Conservation (phyloP, 495 filamentous ascomycete species). For the Lichenothelia convexa region DNA sequence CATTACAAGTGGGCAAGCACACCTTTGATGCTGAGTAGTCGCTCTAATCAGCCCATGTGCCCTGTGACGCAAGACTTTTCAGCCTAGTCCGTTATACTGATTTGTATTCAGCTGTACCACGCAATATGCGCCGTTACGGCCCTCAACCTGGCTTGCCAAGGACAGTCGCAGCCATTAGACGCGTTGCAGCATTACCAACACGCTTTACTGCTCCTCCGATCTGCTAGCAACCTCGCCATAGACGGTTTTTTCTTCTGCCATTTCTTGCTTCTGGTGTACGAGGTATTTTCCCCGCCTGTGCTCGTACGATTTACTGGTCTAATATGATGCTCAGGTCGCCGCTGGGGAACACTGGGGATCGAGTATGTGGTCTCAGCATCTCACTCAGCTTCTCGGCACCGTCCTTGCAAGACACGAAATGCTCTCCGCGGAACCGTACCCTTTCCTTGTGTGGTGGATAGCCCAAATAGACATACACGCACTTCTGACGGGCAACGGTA, state of each 20-base stretch:
- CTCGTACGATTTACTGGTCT: background rate
- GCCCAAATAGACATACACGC: slow-evolving; percentile 38
- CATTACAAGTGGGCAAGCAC: too few relatives aligned
- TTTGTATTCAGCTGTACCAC: slow-evolving; percentile 30
- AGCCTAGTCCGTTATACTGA: too few relatives aligned
- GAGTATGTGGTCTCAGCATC: slow-evolving; percentile 37
- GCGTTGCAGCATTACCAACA: slow-evolving; percentile 39
- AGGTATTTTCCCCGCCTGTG: slow-evolving; percentile 20
- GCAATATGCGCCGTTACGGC: slow-evolving; percentile 44
- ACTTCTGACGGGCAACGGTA: slow-evolving; percentile 33
- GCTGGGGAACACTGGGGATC: slow-evolving; percentile 27
- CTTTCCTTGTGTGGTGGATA: slow-evolving; percentile 37
- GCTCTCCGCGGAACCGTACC: slow-evolving; percentile 29
- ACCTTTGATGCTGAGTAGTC: too few relatives aligned
- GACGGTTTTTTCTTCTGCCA: slow-evolving; percentile 40
- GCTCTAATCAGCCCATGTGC: too few relatives aligned
- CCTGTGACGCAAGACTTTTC: too few relatives aligned
- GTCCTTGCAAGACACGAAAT: slow-evolving; percentile 27
- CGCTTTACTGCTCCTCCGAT: slow-evolving; percentile 16
- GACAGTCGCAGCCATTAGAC: slow-evolving; percentile 10
- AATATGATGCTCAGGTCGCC: slow-evolving; percentile 21
- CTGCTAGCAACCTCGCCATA: slow-evolving; percentile 29
- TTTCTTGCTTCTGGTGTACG: slow-evolving; percentile 41
- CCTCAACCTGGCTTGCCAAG: slow-evolving; percentile 33
- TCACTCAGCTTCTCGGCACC: slow-evolving; percentile 35